Percentiles rank a stretch among this genome's conserved stretches.
These are phyloP conservation scores for Leccinum pachyderme DNA, from an alignment of 1,284 basidiomycete genomes.

Conservation along the genomic window DNA sequence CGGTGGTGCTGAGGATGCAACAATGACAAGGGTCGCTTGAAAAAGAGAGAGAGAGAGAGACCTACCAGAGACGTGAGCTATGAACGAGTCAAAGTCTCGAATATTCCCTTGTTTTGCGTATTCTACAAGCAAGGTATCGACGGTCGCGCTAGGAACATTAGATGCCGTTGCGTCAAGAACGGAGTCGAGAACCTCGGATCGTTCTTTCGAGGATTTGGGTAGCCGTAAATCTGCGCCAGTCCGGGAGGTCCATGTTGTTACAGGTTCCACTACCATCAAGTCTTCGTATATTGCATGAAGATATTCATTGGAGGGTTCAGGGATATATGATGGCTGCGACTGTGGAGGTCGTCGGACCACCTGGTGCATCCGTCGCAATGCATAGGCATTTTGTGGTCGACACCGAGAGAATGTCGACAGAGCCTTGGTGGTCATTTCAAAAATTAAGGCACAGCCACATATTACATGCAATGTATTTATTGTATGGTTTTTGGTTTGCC, in stretches of 20 bases:
- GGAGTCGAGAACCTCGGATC: not conserved
- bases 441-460: not conserved
- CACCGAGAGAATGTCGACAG: conserved; percentile 4
- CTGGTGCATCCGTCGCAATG: conserved; percentile 25
- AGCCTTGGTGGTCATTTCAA: conserved; percentile 2
- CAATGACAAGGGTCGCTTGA: not conserved
- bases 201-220: not conserved
- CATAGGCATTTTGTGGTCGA: not conserved
- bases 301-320: not conserved
- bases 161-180: conserved; percentile 15
- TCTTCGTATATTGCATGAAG: not conserved
- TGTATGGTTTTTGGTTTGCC: no score
- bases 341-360: conserved; percentile 8
- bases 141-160: conserved; percentile 37
- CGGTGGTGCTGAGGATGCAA: conserved; percentile 38
- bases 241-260: not conserved
- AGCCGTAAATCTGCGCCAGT: not conserved
- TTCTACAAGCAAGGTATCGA: conserved; percentile 47
- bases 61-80: conserved; percentile 45
- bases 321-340: not conserved
- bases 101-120: conserved; percentile 51
- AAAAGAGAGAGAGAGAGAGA: not conserved
- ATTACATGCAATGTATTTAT: not conserved
- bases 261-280: not conserved
- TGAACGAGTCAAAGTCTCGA: conserved; percentile 43